A percentile compares a stretch with the other conserved stretches of the same genome.
Evolutionary conservation across 1,284 basidiomycete species (phyloP).

Genomic region (Trichosporon coremiiforme): DNA sequence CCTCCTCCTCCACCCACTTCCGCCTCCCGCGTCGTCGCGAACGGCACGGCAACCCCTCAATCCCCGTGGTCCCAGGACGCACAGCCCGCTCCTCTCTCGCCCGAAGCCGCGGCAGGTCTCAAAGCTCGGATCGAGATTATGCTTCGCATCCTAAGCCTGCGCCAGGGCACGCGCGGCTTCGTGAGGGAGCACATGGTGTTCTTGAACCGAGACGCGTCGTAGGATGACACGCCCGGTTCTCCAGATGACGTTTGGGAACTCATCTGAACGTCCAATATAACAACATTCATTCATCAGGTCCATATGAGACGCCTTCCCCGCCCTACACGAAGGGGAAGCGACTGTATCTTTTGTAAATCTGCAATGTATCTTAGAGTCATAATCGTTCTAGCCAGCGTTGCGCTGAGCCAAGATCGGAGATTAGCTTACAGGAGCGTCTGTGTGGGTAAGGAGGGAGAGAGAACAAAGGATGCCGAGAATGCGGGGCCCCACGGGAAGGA

Average conservation of each 20-base stretch:
- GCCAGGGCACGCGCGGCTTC: slow-evolving; percentile 10
- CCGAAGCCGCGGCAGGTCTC: neutral
- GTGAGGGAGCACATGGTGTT: slow-evolving; percentile 5
- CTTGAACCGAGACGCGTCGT: slow-evolving; percentile 15
- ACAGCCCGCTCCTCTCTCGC: neutral
- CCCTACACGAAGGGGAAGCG: neutral
- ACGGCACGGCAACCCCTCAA: neutral
- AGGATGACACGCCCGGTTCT: neutral
- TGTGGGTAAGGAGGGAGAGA: too few species aligned
- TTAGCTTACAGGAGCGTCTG: too few species aligned
- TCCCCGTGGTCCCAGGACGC: neutral
- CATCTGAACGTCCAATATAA: neutral
- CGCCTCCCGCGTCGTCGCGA: neutral
- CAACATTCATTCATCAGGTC: neutral
- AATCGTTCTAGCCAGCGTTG: neutral
- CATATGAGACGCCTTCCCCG: neutral
- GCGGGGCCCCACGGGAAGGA: too few species aligned
- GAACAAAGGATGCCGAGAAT: too few species aligned
- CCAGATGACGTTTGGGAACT: neutral
- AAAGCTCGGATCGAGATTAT: neutral
- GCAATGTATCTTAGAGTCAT: neutral
- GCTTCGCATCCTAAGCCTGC: slow-evolving; percentile 3
- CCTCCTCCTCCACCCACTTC: neutral
- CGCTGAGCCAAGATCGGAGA: too few species aligned
- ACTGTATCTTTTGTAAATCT: neutral